phyloP scores from a whole-genome alignment of 805 yeast genomes.

The Nakazawaea molendinolei region DNA sequence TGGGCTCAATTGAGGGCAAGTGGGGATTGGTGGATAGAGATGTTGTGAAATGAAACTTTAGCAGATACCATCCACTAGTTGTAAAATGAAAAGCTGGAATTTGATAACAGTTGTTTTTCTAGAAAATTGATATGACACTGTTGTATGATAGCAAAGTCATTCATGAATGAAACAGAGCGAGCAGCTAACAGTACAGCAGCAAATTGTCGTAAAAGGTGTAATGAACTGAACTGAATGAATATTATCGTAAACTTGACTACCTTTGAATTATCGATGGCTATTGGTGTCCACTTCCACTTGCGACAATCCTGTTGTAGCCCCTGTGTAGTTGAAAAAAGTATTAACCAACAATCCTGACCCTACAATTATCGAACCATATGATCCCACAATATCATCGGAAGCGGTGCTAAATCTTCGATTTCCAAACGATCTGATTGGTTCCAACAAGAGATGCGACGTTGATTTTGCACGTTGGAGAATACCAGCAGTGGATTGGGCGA shows the following conservation, averaged over 20 bases:
- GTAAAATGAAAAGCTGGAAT: too few relatives aligned
- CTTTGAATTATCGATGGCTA: too few relatives aligned
- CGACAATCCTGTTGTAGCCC: slow-evolving; percentile 3
- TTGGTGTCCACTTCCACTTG: neutral
- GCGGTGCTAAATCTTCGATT: neutral
- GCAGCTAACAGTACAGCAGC: too few relatives aligned
- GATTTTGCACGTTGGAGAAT: slow-evolving; percentile 9
- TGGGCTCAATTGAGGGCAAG: too few relatives aligned
- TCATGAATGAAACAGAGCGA: too few relatives aligned
- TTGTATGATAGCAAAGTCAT: too few relatives aligned
- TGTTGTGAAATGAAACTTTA: too few relatives aligned
- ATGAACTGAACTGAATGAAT: neutral
- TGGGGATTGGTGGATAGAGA: too few relatives aligned
- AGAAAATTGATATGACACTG: too few relatives aligned
- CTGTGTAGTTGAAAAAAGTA: slow-evolving; percentile 6
- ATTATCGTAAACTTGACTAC: neutral
- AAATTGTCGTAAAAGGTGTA: too few relatives aligned
- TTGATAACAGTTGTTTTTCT: too few relatives aligned
- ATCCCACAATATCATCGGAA: neutral
- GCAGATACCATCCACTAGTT: too few relatives aligned
- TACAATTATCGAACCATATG: slow-evolving; percentile 4
- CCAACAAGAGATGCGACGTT: slow-evolving; percentile 6
- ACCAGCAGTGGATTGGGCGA: neutral
- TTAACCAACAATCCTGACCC: slow-evolving; percentile 10
- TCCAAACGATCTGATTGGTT: slow-evolving; percentile 1